Evolutionary conservation across 2,329 filamentous ascomycete genomes (phyloP), one percentile per base, ranked within the genome.

Genomic region (Penicillium sclerotiorum): DNA sequence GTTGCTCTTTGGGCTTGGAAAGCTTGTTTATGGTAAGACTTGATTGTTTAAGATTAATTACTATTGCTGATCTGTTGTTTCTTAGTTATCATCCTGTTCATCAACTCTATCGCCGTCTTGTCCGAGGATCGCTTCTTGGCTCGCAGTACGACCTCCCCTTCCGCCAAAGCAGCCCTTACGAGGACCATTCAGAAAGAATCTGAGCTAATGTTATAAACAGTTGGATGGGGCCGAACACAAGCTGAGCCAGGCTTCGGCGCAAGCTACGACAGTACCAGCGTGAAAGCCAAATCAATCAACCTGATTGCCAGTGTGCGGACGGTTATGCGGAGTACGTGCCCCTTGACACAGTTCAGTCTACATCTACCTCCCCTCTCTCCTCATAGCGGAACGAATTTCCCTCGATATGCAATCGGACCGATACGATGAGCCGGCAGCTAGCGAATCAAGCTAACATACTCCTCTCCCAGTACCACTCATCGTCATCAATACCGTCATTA

Each of bases 51-150:
- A 8, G 23, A n/a, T 18, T 53, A 13, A 43, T 23, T 35, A 22
- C 25, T 39, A 41, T 20, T 9, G 20, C 40, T 52, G 30, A 56
- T 48, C 45, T 43, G 30, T 25, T 13, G 9, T 8, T 37, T 40
- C 54, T 23, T 54, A 91, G 89, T 93, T 60, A 82, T 85, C 61
- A 80, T 95, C 69, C 89, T 97, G 66, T 83, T 97, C 69, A 86
- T 94, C 74, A 99, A 99, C 74, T 90, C 90, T 59, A 87, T 97
- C 68, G 90, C 92, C 57, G 85, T 96, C 67, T 87, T 97, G 58
- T 95, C 90, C 63, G 92, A 96, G 83, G 91, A 96, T 75, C 88
- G 91, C 55, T 96, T 96, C 73, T 88, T 96, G 59, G 88, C 87
- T 49, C 85, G 90, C 73, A 91, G 75, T 87, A 85, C 45, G 63